Evolutionary conservation across 169 alveolate species (phyloP), one percentile per base, ranked within the genome.

Genomic region (Eimeria necatrix): DNA sequence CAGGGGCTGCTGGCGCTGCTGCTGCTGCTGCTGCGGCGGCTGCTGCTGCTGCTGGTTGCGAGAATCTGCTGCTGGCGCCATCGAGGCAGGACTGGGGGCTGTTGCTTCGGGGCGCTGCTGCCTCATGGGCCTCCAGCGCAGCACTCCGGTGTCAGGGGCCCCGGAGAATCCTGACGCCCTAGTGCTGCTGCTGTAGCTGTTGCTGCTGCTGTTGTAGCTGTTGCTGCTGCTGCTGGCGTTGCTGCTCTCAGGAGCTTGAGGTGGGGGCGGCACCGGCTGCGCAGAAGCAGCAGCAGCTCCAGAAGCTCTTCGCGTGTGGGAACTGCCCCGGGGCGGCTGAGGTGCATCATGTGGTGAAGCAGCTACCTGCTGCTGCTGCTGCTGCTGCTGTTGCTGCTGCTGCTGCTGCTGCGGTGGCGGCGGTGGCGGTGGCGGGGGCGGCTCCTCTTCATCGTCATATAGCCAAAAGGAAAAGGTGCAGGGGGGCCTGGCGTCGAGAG

Each of bases 391-490:
- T 52, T 26, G 74, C 12, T 53, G 71, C 76, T 56, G 91, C 76
- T 78, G 91, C 76, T 83, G 76, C 90, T 52, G 73, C 1, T 9
- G 85, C 49, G 56, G 88, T 18, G 8, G 68, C 24, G 71, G 90
- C 24, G 22, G 68, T 6, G 76, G 91, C 70, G 76, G 91, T 32
- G 52, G 74, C 24, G 12, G 61, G 49, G 14, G 91, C 7, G 53
- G 71, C 14, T 56, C 91, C 12, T 73, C 90, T n/a, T 80, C 94
- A 64, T 90, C 94, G 78, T 93, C 96, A 20, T 41, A 95, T 12
- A 95, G 46, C 96, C 97, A 95, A 71, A 95, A 93, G 20, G 97
- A 88, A 32, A 95, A 52, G 49, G 95, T 88, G 61, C 97, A 95
- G 48, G 97, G 97, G 10, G 96, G 95, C 61, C 93, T 85, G 68